These are phyloP conservation scores for Craspedostauros australis DNA, from an alignment of 108 stramenopile genomes.

Conservation along the genomic window DNA sequence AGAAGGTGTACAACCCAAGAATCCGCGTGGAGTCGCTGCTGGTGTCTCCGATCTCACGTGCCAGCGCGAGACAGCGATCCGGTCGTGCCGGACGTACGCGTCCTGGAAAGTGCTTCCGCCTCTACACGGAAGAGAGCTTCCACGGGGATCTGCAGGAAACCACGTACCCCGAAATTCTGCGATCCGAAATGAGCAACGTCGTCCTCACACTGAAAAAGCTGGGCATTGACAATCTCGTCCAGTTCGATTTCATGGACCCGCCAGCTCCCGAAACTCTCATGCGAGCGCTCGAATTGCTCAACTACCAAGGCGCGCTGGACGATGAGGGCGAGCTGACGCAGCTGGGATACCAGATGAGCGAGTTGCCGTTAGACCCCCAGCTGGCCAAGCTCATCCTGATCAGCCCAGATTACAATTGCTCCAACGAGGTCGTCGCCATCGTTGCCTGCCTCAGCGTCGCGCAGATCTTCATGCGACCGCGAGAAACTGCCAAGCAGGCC, in stretches of 20 bases:
- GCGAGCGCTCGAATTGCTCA: conserved; percentile 95
- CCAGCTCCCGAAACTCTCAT: conserved; percentile 99
- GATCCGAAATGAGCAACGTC: conserved; percentile 89
- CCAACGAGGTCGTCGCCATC: conserved; percentile 94
- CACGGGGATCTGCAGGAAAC: conserved; percentile 96
- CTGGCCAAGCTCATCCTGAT: conserved; percentile 92
- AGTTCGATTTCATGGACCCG: conserved; percentile 99
- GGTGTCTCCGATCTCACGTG: conserved; percentile 96
- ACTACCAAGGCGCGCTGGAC: conserved; percentile 96
- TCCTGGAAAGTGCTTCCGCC: conserved; percentile 98
- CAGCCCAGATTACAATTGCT: conserved; percentile 92
- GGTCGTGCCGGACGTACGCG: conserved; percentile 97
- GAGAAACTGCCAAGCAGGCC: conserved; percentile 90
- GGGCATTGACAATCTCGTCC: conserved; percentile 97
- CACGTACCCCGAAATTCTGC: conserved; percentile 97
- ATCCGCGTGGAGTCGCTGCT: conserved; percentile 97
- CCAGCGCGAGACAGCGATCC: conserved; percentile 89
- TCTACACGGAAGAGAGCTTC: conserved; percentile 97
- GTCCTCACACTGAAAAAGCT: conserved; percentile 97
- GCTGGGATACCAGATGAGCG: conserved; percentile 95
- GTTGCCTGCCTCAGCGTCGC: conserved; percentile 95
- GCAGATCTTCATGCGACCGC: conserved; percentile 94
- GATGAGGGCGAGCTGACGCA: conserved; percentile 98
- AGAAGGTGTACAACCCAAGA: conserved; percentile 99
- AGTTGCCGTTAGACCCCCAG: conserved; percentile 86